phyloP scores from a whole-genome alignment of 768 basidiomycete species.

The Leccinellum rugosiceps region DNA sequence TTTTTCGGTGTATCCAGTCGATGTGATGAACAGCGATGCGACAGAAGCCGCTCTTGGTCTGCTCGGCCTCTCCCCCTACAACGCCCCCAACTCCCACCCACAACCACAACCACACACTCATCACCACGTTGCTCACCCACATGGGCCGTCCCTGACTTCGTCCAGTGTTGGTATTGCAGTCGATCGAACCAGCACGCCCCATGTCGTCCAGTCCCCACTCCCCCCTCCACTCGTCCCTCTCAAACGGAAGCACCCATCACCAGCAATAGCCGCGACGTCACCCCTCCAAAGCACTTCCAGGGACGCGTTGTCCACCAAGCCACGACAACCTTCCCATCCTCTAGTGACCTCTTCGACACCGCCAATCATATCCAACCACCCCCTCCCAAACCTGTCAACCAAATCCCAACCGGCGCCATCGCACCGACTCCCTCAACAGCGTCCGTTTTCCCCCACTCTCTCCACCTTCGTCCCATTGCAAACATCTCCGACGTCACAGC shows the following conservation, averaged over 20 bases:
- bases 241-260: constrained; percentile 39
- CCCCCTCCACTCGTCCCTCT: constrained; percentile 35
- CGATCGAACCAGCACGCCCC: constrained; percentile 20
- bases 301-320: constrained; percentile 13
- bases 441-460: constrained; percentile 18
- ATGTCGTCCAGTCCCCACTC: constrained; percentile 20
- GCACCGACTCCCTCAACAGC: constrained; percentile 14
- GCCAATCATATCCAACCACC: constrained; percentile 7
- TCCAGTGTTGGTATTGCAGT: constrained; percentile 22
- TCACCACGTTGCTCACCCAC: constrained; percentile 24
- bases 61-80: constrained; percentile 45
- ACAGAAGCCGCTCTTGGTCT: constrained; percentile 58
- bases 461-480: constrained; percentile 12
- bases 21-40: constrained; percentile 51
- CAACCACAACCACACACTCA: constrained; percentile 24
- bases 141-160: constrained; percentile 29
- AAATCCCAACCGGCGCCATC: constrained; percentile 15
- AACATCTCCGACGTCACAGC: constrained; percentile 12
- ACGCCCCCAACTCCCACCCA: constrained; percentile 28
- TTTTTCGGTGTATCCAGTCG: constrained; percentile 7
- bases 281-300: background rate
- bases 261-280: constrained; percentile 10
- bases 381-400: constrained; percentile 8
- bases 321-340: constrained; percentile 16
- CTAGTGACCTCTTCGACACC: constrained; percentile 17